Base-by-base conservation (phyloP, 2,329 filamentous ascomycete genomes). In the Gaeumannomyces tritici region DNA sequence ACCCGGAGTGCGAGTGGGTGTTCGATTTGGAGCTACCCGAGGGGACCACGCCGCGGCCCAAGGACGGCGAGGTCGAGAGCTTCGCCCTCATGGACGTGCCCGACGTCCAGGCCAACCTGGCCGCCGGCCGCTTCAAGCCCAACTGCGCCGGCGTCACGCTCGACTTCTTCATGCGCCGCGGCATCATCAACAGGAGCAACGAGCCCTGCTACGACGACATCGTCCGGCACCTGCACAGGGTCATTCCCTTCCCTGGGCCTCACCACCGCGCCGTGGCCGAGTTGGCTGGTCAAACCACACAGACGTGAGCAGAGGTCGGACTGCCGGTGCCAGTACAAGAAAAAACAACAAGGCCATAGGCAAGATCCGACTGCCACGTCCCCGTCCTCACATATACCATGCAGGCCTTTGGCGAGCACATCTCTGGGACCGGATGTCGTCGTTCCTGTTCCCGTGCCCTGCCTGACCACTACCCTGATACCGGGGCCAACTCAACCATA, bases 1-100 rank as follows among this genome's bases (percentile, higher is more conserved):
- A 96, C 75, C 95, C 95, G 0, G 95, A 98, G 76, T 88, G 87
- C 69, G 89, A 98, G 75, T 97, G 92, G 79, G 80, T 96, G 57
- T 99, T 95, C 76, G 92, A 99, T 73, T 77, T 98, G 65, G 87
- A 91, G 73, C 78, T 99, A 66, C 83, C 88, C 2, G 42, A n/a
- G 26, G 54, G 59, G 18, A 80, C 91, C 4, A 77, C 84, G 47
- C 92, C 89, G 15, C 83, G 82, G 71, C 93, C 93, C 24, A 88
- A 89, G 63, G 95, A 99, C 73, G 87, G 89, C 61, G 95, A 99
- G 77, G 95, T 96, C 5, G 90, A 92, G 70, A 84, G 86, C 65
- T 98, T 98, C 72, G 83, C 85, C 71, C 79, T 97, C 63, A 87
- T 86, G 83, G 86, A 82, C 1, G 81, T 97, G 55, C 84, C 89